Percentiles rank a stretch among this genome's conserved stretches.
Evolutionary conservation across 106 monocot species (phyloP).

Genomic region (Platanthera zijinensis): DNA sequence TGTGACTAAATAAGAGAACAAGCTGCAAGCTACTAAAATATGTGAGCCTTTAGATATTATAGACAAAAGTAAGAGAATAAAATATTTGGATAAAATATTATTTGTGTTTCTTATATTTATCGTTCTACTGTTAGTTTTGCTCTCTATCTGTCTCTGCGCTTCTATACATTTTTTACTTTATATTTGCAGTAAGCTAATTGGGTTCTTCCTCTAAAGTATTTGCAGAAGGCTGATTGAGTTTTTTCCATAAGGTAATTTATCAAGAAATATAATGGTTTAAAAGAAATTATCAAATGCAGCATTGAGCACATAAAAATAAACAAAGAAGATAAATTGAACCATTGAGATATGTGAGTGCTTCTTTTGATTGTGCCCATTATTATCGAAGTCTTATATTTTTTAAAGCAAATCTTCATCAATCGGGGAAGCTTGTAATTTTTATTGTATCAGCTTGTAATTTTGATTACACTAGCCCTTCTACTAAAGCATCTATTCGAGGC

Average conservation of each 20-base stretch:
- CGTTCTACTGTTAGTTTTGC: neutral
- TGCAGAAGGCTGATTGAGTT: neutral
- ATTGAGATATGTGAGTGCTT: too few species aligned
- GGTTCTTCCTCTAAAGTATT: neutral
- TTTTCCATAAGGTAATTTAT: too few species aligned
- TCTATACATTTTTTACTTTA: neutral
- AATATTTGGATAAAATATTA: neutral
- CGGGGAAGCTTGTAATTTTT: too few species aligned
- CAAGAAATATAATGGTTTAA: neutral
- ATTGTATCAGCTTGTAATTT: too few species aligned
- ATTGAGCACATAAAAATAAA: neutral
- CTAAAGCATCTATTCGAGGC: too few species aligned
- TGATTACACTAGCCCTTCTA: too few species aligned
- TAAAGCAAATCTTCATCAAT: neutral
- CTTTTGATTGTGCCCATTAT: neutral
- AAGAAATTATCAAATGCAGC: neutral
- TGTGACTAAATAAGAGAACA: neutral
- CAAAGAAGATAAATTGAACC: neutral
- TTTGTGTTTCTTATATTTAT: neutral
- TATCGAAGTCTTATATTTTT: neutral
- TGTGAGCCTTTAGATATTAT: neutral
- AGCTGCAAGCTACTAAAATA: neutral
- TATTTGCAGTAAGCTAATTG: neutral
- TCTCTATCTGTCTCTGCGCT: neutral
- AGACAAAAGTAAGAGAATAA: neutral